These are phyloP conservation scores for Kuraishia floccosa DNA, from an alignment of 805 yeast species.

Conservation along the genomic window DNA sequence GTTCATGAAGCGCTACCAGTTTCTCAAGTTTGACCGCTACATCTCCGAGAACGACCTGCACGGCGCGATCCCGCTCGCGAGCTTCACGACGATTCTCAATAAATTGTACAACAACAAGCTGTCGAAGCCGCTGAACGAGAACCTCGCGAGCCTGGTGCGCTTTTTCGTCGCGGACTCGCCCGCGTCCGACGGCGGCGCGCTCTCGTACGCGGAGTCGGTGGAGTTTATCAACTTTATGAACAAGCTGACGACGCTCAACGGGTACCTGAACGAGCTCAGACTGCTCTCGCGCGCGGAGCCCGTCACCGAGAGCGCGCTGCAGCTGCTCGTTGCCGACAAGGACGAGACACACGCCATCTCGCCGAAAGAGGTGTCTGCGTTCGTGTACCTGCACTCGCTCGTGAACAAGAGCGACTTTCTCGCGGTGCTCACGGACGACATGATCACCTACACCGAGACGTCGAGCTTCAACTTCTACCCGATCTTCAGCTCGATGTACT, in stretches of 20 bases:
- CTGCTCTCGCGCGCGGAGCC: constrained; percentile 16
- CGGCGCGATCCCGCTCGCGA: constrained; percentile 8
- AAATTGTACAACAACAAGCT: constrained; percentile 6
- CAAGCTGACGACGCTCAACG: constrained; percentile 20
- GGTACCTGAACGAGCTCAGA: constrained; percentile 16
- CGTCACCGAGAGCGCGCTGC: no score
- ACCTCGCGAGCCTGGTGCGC: constrained; percentile 43
- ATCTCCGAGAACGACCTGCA: no score
- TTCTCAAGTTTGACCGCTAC: no score
- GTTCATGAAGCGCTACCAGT: no score
- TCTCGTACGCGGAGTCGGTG: constrained; percentile 36
- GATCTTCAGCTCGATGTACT: constrained; percentile 78
- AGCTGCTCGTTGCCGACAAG: constrained; percentile 8
- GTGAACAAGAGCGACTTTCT: constrained; percentile 20
- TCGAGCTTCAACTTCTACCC: constrained; percentile 40
- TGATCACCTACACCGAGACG: constrained; percentile 34
- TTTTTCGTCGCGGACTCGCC: constrained; percentile 39
- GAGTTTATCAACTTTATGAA: constrained; percentile 32
- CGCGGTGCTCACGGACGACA: constrained; percentile 39
- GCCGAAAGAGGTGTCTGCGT: constrained; percentile 12
- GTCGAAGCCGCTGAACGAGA: no score
- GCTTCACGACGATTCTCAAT: constrained; percentile 11
- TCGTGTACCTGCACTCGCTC: constrained; percentile 14
- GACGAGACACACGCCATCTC: constrained; percentile 10
- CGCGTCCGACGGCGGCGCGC: constrained; percentile 26